These are phyloP conservation scores for Triticum urartu DNA, from an alignment of 176 grass and related monocot species.

Conservation along the genomic window DNA sequence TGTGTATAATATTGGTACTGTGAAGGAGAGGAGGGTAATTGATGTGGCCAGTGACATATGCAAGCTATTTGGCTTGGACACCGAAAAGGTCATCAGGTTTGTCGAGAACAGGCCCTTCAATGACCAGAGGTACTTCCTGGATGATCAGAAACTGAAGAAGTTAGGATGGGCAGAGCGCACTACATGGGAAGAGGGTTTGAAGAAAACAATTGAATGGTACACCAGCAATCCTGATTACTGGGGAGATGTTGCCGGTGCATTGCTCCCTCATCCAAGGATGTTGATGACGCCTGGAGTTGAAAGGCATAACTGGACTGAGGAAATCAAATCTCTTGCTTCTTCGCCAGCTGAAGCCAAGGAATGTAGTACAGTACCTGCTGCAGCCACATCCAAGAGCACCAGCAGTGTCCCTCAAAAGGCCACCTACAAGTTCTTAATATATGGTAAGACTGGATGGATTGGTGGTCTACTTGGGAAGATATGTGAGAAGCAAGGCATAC, in stretches of 20 bases:
- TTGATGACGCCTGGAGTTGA: neutral
- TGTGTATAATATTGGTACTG: neutral
- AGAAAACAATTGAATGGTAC: neutral
- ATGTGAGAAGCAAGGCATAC: neutral
- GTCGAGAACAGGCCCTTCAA: neutral
- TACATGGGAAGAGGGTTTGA: neutral
- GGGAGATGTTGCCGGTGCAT: neutral
- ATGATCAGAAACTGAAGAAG: neutral
- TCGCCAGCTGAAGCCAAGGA: neutral
- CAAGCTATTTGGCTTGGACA: neutral
- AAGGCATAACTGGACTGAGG: neutral
- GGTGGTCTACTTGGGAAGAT: neutral
- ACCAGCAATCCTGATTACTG: neutral
- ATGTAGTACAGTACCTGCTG: neutral
- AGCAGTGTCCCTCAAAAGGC: neutral
- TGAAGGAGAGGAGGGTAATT: neutral
- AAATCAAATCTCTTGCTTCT: neutral
- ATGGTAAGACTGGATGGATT: neutral
- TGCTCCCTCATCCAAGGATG: neutral
- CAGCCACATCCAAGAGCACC: neutral
- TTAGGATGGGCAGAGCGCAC: neutral
- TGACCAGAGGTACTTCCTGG: neutral
- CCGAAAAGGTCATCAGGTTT: neutral
- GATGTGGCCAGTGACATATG: neutral
- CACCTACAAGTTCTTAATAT: neutral